phyloP scores from a whole-genome alignment of 768 basidiomycete genomes.

The Neoboletus magnificus region DNA sequence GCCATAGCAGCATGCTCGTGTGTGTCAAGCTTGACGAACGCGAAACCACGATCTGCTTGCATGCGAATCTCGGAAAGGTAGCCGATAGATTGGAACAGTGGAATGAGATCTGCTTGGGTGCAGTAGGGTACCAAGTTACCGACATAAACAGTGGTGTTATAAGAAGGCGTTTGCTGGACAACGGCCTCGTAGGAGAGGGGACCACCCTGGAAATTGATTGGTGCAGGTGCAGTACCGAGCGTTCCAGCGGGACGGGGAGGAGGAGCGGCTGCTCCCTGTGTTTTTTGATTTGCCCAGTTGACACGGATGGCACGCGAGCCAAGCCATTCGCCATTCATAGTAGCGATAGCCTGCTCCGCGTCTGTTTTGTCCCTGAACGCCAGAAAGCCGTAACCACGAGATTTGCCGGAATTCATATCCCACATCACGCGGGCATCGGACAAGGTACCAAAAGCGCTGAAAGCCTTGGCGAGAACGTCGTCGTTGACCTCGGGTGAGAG shows the following conservation, averaged over 20 bases:
- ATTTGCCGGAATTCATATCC: conserved; percentile 99
- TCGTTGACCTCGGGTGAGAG: conserved; percentile 99
- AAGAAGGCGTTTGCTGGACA: conserved; percentile 87
- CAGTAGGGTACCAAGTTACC: conserved; percentile 98
- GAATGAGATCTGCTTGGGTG: conserved; percentile 96
- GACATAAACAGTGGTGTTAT: conserved; percentile 96
- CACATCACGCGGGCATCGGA: conserved; percentile 99
- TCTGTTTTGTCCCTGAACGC: conserved; percentile 99
- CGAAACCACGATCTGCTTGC: conserved; percentile 98
- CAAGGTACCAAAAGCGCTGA: conserved; percentile 93
- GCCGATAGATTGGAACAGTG: conserved; percentile 96
- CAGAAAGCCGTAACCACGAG: conserved; percentile 96
- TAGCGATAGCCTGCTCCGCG: conserved; percentile 97
- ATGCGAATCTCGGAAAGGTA: conserved; percentile 98
- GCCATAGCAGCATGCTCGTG: conserved; percentile 99
- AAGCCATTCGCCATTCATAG: conserved; percentile 99
- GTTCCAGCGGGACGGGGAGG: conserved; percentile 41
- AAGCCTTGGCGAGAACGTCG: conserved; percentile 93
- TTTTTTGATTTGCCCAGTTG: conserved; percentile 99
- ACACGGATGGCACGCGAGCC: conserved; percentile 97
- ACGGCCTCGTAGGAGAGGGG: conserved; percentile 92
- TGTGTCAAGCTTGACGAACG: conserved; percentile 97
- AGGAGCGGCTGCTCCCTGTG: conserved; percentile 54
- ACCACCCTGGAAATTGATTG: conserved; percentile 87
- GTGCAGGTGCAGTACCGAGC: conserved; percentile 73